Evolutionary conservation across 2,329 filamentous ascomycete genomes (phyloP).

Genomic region (Cercospora canescens): DNA sequence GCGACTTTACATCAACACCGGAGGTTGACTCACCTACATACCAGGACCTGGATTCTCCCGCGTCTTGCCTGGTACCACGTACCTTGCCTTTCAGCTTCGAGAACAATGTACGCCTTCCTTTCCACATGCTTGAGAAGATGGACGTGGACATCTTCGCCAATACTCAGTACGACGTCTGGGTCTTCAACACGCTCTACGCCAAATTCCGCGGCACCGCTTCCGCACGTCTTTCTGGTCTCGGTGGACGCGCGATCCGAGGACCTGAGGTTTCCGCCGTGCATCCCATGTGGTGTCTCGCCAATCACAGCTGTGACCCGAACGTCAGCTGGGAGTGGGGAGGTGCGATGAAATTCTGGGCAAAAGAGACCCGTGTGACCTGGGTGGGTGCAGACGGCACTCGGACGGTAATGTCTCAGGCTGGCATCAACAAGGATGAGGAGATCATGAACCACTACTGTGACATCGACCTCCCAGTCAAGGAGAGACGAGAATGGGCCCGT

Average conservation of each 20-base stretch:
- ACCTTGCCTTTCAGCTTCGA: conserved; percentile 78
- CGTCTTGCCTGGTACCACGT: conserved; percentile 41
- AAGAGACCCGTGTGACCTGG: conserved; percentile 59
- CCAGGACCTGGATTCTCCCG: conserved; percentile 14
- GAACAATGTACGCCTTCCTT: conserved; percentile 70
- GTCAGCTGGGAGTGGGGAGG: conserved; percentile 93
- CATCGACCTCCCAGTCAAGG: conserved; percentile 71
- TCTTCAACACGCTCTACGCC: conserved; percentile 87
- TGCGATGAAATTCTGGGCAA: conserved; percentile 68
- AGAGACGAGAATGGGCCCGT: conserved; percentile 83
- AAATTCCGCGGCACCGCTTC: conserved; percentile 94
- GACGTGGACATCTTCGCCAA: conserved; percentile 71
- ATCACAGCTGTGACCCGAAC: conserved; percentile 94
- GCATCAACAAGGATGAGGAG: conserved; percentile 77
- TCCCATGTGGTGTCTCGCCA: conserved; percentile 93
- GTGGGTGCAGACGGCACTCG: conserved; percentile 34
- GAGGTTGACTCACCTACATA: conserved; percentile 18
- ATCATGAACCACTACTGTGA: conserved; percentile 95
- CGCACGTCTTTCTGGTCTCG: conserved; percentile 65
- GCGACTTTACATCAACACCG: conserved; percentile 51
- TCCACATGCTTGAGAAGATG: conserved; percentile 82
- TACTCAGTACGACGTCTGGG: conserved; percentile 68
- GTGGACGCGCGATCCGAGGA: conserved; percentile 64
- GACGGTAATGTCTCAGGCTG: conserved; percentile 38
- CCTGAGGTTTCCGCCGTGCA: conserved; percentile 93